Conservation (phyloP, 345 rosid genomes). For the Moricandia arvensis region DNA sequence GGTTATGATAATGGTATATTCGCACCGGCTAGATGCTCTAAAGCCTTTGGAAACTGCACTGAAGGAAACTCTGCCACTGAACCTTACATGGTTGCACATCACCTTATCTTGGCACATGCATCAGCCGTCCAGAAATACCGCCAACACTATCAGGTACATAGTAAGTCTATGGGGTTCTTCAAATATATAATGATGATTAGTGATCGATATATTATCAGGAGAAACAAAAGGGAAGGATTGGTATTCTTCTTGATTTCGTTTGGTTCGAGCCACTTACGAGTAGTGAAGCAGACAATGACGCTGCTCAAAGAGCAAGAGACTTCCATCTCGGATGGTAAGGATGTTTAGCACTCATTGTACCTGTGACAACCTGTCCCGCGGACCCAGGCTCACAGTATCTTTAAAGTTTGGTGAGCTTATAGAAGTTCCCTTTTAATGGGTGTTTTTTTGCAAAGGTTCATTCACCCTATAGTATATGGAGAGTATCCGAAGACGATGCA, state of each 20-base stretch:
- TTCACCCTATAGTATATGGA: conserved; percentile 92
- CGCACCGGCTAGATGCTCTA: conserved; percentile 89
- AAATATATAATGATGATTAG: too few species aligned
- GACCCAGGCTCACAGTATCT: too few species aligned
- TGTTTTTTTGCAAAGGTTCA: conserved; percentile 52
- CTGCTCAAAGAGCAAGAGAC: conserved; percentile 97
- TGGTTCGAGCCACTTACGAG: conserved; percentile 96
- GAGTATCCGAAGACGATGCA: conserved; percentile 90
- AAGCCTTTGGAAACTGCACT: conserved; percentile 80
- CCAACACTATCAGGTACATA: too few species aligned
- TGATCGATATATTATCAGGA: too few species aligned
- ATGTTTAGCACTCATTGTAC: neutral
- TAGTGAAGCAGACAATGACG: conserved; percentile 75
- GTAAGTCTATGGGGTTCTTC: too few species aligned
- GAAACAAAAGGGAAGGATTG: conserved; percentile 85
- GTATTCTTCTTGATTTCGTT: conserved; percentile 85
- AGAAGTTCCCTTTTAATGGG: neutral
- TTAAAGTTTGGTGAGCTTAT: neutral
- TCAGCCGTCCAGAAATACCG: conserved; percentile 87
- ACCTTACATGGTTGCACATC: conserved; percentile 84
- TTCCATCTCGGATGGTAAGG: conserved; percentile 89
- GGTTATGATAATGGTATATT: conserved; percentile 82
- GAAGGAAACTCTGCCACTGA: conserved; percentile 83
- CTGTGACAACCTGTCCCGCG: too few species aligned
- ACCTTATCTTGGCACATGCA: conserved; percentile 82